Base-by-base conservation (phyloP, 1,284 basidiomycete genomes). In the Vanrija pseudolonga region DNA sequence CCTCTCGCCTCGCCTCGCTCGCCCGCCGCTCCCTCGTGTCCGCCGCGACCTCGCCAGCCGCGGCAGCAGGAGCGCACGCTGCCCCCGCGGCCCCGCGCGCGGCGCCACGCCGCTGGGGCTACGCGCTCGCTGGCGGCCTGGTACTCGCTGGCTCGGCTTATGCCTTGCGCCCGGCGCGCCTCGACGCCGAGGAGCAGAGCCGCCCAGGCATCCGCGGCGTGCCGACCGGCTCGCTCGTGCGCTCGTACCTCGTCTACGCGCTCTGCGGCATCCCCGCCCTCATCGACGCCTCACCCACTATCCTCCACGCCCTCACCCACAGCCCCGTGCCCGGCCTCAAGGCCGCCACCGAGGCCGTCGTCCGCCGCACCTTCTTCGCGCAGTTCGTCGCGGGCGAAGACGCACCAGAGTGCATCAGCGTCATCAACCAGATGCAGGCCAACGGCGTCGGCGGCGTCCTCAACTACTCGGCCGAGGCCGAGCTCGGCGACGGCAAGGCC, bases 331-430 rank as follows among this genome's bases (percentile, higher is more conserved):
- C 92, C 1, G 82, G 84, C 4, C 57, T 94, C 2, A 82, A 79
- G 55, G 77, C 82, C 46, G 60, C 90, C 40, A 85, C 87, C 2
- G 85, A 91, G 69, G 80, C 79, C 7, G 70, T 89, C 56, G 86
- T 95, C 11, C 81, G 89, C 43, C 76, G 80, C 24, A 95, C 93
- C 3, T 96, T 96, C 79, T 96, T 94, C 68, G 79, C 83, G 46
- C 77, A 80, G 66, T 96, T 96, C 65, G 90, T 94, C 6, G 90
- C 90, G 1, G 90, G 88, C 4, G 91, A 95, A 57, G 86, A 87
- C 0, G 86, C 87, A 0, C 80, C 83, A 32, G 85, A 82, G 40
- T 84, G 85, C 14, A 63, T 89, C 8, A 84, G 86, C 2, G 68
- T 88, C 3, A 81, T 95, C 45, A 78, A 80, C 40, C 68, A 75